Conservation (phyloP, 345 rosid genomes). For the Ceriops tagal region DNA sequence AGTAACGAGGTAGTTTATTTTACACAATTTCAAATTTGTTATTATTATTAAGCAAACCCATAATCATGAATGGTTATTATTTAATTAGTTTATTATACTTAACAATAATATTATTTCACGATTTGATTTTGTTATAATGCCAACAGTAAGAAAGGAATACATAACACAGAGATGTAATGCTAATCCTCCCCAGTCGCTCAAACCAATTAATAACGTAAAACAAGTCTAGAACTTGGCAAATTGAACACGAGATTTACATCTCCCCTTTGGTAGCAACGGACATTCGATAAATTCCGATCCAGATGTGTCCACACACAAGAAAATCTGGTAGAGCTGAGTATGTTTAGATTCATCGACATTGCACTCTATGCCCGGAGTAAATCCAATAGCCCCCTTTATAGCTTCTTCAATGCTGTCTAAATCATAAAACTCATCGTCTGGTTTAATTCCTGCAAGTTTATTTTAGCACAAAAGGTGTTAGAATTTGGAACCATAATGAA, state of each 20-base stretch:
- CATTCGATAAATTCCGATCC: slow-evolving; percentile 65
- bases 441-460: slow-evolving; percentile 42
- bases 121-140: too few relatives aligned
- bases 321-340: slow-evolving; percentile 53
- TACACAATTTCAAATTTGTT: too few relatives aligned
- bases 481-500: too few relatives aligned
- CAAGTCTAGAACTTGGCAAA: slow-evolving; percentile 51
- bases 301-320: slow-evolving; percentile 62
- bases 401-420: slow-evolving; percentile 40
- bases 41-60: too few relatives aligned
- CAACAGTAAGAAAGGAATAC: neutral
- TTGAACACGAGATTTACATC: slow-evolving; percentile 49
- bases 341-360: slow-evolving; percentile 47
- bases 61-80: too few relatives aligned
- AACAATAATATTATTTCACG: too few relatives aligned
- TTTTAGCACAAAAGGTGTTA: neutral
- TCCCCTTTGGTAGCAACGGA: slow-evolving; percentile 39
- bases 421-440: slow-evolving; percentile 54
- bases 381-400: slow-evolving; percentile 43
- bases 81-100: too few relatives aligned
- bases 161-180: neutral
- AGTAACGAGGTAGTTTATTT: too few relatives aligned
- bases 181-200: too few relatives aligned
- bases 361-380: slow-evolving; percentile 56
- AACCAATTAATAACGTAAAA: neutral